Evolutionary conservation across 2,329 filamentous ascomycete genomes (phyloP).

Genomic region (Periconia sp.): DNA sequence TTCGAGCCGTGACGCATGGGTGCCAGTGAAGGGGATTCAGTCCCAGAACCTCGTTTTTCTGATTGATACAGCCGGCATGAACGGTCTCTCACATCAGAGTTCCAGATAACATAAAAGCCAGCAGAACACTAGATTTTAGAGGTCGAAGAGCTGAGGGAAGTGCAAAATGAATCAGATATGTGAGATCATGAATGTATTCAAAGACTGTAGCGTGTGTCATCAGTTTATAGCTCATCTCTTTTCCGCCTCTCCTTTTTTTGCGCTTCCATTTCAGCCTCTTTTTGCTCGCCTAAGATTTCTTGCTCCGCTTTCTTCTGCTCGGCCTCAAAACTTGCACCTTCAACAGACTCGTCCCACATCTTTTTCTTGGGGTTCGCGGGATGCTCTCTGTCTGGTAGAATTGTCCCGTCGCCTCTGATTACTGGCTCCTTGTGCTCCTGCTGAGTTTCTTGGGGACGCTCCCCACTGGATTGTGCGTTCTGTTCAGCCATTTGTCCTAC

Average conservation of each 20-base stretch:
- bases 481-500: constrained; percentile 49
- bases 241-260: constrained; percentile 5
- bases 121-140: too few relatives aligned
- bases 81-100: too few relatives aligned
- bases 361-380: constrained; percentile 62
- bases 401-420: constrained; percentile 49
- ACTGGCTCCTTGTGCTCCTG: constrained; percentile 35
- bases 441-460: constrained; percentile 20
- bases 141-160: too few relatives aligned
- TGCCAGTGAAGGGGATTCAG: too few relatives aligned
- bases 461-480: constrained; percentile 18
- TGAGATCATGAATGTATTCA: neutral
- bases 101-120: too few relatives aligned
- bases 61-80: too few relatives aligned
- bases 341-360: constrained; percentile 57
- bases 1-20: too few relatives aligned
- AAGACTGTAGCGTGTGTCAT: neutral
- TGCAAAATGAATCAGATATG: too few relatives aligned
- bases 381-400: constrained; percentile 44
- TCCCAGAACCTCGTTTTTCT: too few relatives aligned
- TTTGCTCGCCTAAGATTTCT: constrained; percentile 10
- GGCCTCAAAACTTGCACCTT: constrained; percentile 33
- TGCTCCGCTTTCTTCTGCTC: constrained; percentile 16
- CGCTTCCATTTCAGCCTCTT: neutral
- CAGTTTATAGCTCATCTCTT: constrained; percentile 27